phyloP scores from a whole-genome alignment of 305 asterid species.

The Rubia balearica region DNA sequence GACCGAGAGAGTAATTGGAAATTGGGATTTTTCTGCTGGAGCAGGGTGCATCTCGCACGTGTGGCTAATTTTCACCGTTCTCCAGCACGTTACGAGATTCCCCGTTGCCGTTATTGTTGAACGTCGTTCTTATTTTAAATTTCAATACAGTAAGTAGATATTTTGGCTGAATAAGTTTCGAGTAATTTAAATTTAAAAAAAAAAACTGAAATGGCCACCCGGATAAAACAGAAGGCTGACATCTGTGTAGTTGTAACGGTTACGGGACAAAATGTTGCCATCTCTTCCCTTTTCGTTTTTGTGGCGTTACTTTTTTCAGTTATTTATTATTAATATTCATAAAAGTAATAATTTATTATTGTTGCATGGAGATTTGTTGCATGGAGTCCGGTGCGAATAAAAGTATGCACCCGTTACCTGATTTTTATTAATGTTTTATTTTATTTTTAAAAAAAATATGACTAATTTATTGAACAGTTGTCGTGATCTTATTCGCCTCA shows the following conservation, averaged over 20 bases:
- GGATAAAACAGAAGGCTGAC: slow-evolving; percentile 18
- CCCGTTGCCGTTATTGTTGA: slow-evolving; percentile 21
- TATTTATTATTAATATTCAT: not conserved
- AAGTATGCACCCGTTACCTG: no score
- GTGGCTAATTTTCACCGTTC: slow-evolving; percentile 28
- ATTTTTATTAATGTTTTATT: no score
- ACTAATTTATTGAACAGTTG: no score
- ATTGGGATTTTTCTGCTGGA: slow-evolving; percentile 20
- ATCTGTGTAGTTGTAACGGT: slow-evolving; percentile 21
- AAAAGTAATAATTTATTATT: slow-evolving; percentile 5
- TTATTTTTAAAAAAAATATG: no score
- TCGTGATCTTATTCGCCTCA: no score
- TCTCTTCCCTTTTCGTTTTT: not conserved
- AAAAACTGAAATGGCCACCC: not conserved
- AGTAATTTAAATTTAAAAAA: not conserved
- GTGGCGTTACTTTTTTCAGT: not conserved
- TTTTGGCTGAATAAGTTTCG: no score
- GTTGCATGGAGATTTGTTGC: no score
- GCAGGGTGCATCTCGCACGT: slow-evolving; percentile 42
- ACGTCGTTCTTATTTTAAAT: not conserved
- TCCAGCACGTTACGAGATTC: slow-evolving; percentile 32
- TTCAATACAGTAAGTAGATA: no score
- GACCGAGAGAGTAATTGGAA: not conserved
- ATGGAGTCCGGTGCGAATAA: no score
- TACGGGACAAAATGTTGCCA: slow-evolving; percentile 2